Evolutionary conservation across 768 basidiomycete species (phyloP), one percentile per base, ranked within the genome.

Genomic region (Lactifluus echinatus): DNA sequence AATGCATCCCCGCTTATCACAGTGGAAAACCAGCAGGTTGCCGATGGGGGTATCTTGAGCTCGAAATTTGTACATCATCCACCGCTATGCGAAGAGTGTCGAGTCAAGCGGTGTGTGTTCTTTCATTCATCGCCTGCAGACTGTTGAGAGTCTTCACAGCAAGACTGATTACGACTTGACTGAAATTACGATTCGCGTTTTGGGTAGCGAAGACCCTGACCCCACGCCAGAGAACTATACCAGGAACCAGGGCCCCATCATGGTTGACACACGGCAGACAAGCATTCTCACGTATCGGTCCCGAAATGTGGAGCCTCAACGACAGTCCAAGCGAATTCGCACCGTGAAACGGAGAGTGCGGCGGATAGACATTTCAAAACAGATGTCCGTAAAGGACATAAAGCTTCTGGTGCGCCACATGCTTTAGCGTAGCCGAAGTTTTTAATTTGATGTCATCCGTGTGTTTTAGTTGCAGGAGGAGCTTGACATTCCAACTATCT

Each of bases 371-470:
- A 76, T 92, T 44, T 72, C 74, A 43, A 90, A 87, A 68, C 66
- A 70, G 29, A 89, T 80, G 60, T 83, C 85, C 0, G 77, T 93
- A 50, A 89, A 85, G 67, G 88, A 91, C 15, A 80, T 92, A 64
- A 91, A 90, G 69, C 66, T 87, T 53, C 76, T 80, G 75, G 85
- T 89, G 56, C 57, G 80, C 69, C 29, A 28, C 31, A 14, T 28
- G 34, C n/a, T 4, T 54, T 44, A 12, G 44, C 44, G 31, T 42
- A 49, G 14, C 52, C 29, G 51, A n/a, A 19, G 34, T 21, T 11
- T 2, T 28, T 42, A n/a, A 36, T 23, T 52, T 48, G 8, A 42
- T 23, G 33, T 57, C 52, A 21, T 19, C 26, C 5, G 14, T 7
- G 4, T 40, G 17, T 51, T n/a, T 26, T 63, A 90, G 89, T 66